Conservation (phyloP, 305 asterid genomes). For the Fraxinus dipetala region DNA sequence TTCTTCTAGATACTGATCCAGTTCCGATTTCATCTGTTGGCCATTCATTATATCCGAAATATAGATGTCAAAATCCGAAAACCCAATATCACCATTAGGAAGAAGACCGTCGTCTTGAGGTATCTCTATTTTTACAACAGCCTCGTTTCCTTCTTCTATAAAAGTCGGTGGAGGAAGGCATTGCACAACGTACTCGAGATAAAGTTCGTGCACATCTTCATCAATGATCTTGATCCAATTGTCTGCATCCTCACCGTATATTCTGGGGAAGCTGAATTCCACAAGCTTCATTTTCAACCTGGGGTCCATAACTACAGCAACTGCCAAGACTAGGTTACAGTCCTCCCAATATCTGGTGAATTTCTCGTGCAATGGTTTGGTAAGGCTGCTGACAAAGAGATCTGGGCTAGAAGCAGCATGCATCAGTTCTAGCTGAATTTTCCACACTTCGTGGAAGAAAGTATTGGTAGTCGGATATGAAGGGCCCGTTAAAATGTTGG, state of each 20-base stretch:
- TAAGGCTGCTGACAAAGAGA: slow-evolving; percentile 43
- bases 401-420: slow-evolving; percentile 48
- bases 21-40: slow-evolving; percentile 45
- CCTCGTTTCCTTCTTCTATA: slow-evolving; percentile 40
- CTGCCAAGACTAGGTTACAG: slow-evolving; percentile 59
- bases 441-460: slow-evolving; percentile 61
- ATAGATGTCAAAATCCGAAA: slow-evolving; percentile 54
- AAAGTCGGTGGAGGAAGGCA: slow-evolving; percentile 46
- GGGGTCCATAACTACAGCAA: slow-evolving; percentile 86
- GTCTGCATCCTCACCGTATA: slow-evolving; percentile 51
- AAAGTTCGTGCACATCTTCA: slow-evolving; percentile 58
- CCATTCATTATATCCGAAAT: slow-evolving; percentile 43
- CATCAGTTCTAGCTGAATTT: slow-evolving; percentile 52
- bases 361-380: slow-evolving; percentile 50
- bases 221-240: slow-evolving; percentile 46
- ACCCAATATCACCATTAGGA: slow-evolving; percentile 35
- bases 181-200: slow-evolving; percentile 47
- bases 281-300: slow-evolving; percentile 74
- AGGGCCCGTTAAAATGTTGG: slow-evolving; percentile 46
- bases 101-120: slow-evolving; percentile 42
- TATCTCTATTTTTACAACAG: slow-evolving; percentile 37
- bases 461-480: slow-evolving; percentile 53
- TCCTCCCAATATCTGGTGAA: slow-evolving; percentile 70
- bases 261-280: slow-evolving; percentile 56
- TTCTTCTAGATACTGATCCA: slow-evolving; percentile 71